Conservation (phyloP, 148 eudicot species). For the Chenopodium suecicum region DNA sequence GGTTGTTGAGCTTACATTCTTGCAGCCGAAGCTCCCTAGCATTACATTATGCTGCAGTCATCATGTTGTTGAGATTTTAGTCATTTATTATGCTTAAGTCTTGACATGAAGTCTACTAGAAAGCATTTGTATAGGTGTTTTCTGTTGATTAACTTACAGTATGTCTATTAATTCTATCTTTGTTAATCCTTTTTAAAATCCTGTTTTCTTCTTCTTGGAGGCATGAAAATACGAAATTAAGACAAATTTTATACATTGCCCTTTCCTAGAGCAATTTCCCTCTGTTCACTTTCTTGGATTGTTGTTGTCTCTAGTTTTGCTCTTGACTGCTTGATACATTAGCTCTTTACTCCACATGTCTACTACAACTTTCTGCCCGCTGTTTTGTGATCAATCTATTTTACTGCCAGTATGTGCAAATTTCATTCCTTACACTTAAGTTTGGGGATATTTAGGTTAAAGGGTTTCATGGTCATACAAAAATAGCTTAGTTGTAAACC, state of each 20-base stretch:
- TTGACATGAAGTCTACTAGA: background rate
- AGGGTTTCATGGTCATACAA: background rate
- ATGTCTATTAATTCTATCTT: too few relatives aligned
- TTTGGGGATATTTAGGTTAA: background rate
- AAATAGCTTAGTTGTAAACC: background rate
- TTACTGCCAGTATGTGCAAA: background rate
- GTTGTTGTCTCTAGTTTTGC: background rate
- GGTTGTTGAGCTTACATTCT: too few relatives aligned
- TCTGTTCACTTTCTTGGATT: background rate
- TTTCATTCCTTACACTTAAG: background rate
- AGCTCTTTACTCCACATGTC: background rate
- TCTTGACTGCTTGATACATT: background rate
- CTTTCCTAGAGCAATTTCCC: background rate
- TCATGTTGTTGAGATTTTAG: background rate
- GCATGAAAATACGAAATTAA: background rate
- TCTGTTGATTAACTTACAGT: background rate
- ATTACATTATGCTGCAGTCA: background rate
- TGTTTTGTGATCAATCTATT: background rate
- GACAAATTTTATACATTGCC: background rate
- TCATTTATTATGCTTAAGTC: background rate
- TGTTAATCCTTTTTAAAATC: background rate
- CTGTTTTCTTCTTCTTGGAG: background rate
- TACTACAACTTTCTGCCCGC: background rate
- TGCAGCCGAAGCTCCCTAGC: background rate
- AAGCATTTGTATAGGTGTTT: background rate